A percentile compares a stretch with the other conserved stretches of the same genome.
Conservation (phyloP, 495 filamentous ascomycete genomes). For the Penicillium bialowiezense region DNA sequence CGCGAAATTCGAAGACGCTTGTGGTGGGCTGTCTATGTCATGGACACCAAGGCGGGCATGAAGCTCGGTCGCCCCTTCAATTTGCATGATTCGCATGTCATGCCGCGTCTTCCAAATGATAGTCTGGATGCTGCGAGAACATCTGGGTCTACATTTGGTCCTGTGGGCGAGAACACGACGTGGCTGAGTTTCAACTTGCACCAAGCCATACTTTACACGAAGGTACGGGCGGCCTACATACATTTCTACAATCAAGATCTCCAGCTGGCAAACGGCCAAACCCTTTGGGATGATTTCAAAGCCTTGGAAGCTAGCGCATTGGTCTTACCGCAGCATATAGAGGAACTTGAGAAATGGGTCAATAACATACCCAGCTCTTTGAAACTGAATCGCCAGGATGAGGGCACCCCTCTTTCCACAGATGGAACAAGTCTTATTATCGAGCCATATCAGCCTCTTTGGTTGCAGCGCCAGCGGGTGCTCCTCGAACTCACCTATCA, state of each 20-base stretch:
- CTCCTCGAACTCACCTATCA: slow-evolving; percentile 53
- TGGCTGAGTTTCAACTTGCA: slow-evolving; percentile 41
- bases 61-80: slow-evolving; percentile 51
- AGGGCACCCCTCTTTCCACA: slow-evolving; percentile 40
- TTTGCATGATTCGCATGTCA: slow-evolving; percentile 27
- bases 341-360: slow-evolving; percentile 24
- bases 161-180: slow-evolving; percentile 34
- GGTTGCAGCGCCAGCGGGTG: slow-evolving; percentile 50
- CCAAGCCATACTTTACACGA: slow-evolving; percentile 35
- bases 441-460: slow-evolving; percentile 33
- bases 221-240: slow-evolving; percentile 33
- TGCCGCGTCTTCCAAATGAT: slow-evolving; percentile 40
- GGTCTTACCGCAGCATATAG: slow-evolving; percentile 24
- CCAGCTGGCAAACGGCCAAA: slow-evolving; percentile 9
- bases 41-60: slow-evolving; percentile 49
- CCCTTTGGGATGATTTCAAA: slow-evolving; percentile 12
- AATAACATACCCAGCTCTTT: slow-evolving; percentile 36
- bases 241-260: slow-evolving; percentile 29
- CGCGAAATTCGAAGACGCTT: slow-evolving; percentile 44
- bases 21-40: slow-evolving; percentile 50
- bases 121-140: slow-evolving; percentile 27
- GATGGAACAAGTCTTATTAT: slow-evolving; percentile 35
- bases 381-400: slow-evolving; percentile 31
- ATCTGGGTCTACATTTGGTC: slow-evolving; percentile 38
- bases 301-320: slow-evolving; percentile 20